Conservation (phyloP, 768 basidiomycete species). For the Psilocybe tampanensis region DNA sequence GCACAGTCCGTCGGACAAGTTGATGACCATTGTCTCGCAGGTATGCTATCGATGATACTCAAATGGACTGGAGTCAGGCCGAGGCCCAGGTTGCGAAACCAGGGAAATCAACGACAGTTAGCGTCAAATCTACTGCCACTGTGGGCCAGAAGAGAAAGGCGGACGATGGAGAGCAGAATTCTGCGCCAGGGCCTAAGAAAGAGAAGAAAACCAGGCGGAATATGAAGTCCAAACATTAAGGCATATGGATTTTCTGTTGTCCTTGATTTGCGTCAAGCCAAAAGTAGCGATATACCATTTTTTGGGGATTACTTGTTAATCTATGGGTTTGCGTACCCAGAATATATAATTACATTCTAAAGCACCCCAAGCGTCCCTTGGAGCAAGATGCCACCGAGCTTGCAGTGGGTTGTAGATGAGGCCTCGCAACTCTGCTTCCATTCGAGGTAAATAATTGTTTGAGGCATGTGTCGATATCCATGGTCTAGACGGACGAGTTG, state of each 20-base stretch:
- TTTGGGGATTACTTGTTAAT: constrained; percentile 1
- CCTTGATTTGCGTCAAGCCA: not conserved
- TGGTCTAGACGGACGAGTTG: constrained; percentile 27
- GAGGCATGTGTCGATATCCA: constrained; percentile 62
- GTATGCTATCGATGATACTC: constrained; percentile 72
- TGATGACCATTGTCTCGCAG: constrained; percentile 35
- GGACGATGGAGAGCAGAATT: constrained; percentile 24
- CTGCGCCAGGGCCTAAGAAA: constrained; percentile 25
- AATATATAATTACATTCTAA: constrained; percentile 79
- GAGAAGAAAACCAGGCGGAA: constrained; percentile 53
- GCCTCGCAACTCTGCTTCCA: constrained; percentile 80
- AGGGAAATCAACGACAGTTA: constrained; percentile 72
- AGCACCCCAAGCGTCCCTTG: constrained; percentile 56
- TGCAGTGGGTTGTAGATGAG: constrained; percentile 75
- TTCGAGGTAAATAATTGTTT: constrained; percentile 53
- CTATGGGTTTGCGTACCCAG: constrained; percentile 76
- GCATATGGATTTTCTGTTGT: not conserved
- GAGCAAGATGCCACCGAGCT: constrained; percentile 70
- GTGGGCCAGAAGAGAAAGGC: constrained; percentile 64
- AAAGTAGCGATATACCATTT: constrained; percentile 1
- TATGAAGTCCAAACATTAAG: constrained; percentile 43
- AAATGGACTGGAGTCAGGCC: constrained; percentile 74
- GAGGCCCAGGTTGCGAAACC: constrained; percentile 66
- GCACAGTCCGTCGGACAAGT: constrained; percentile 15
- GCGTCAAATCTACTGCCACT: constrained; percentile 56